Base-by-base conservation (phyloP, 148 eudicot genomes). In the Rheum nobile region DNA sequence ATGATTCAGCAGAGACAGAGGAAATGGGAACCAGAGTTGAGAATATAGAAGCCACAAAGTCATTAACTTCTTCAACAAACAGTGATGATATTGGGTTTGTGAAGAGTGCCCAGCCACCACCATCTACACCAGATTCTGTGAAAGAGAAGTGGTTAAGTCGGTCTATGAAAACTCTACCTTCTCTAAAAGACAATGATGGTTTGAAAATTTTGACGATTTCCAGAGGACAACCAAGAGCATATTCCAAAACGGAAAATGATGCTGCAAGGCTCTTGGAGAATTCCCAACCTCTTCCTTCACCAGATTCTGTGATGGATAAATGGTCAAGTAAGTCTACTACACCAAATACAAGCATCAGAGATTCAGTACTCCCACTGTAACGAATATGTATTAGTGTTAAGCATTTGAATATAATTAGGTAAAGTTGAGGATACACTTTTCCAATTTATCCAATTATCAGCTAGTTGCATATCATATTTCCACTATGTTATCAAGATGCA, bases 181-280 rank as follows among this genome's bases (percentile, higher is more conserved):
- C 67, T 26, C 16, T 57, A 26, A 57, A 26, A 57, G 32, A 12
- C 4, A 11, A 26, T 57, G 67, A 57, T 26, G 32, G 67, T 26
- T 11, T 57, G 32, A 57, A 11, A 57, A 9, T 57, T 11, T 57
- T 57, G 67, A 28, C 13, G 35, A 57, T 57, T 57, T 26, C 67
- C 6, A 3, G 7, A 57, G 67, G 32, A 28, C 14, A 57, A 1
- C 4, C 67, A 12, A 57, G 8, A 11, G 0, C 16, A 13, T 26
- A 57, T 28, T 57, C 67, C 4, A 79, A 76, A 0, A n/a, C 17
- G 19, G 79, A 81, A 63, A 31, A 50, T 34, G 79, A 79, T 75
- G 81, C 73, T 39, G 71, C 59, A 52, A 77, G 71, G 26, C 68
- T 82, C 68, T 72, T 80, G 76, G 75, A 67, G 22, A 80, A 57